These are phyloP conservation scores for Pleomassaria siparia DNA, from an alignment of 2,329 filamentous ascomycete genomes.

Conservation along the genomic window DNA sequence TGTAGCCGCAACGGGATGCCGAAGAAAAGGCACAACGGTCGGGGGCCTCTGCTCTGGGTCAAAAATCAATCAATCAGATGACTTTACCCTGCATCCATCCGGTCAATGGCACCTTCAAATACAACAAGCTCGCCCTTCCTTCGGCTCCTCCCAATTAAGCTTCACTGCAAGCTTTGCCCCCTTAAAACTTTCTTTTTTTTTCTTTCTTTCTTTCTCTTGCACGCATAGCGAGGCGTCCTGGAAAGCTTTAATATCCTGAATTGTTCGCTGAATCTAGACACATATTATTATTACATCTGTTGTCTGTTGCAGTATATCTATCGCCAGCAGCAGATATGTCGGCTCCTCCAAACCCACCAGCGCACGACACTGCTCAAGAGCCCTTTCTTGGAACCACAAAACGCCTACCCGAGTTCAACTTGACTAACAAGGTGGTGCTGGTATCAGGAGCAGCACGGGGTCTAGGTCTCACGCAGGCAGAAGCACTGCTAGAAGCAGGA, in stretches of 20 bases:
- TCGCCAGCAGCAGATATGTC: no score
- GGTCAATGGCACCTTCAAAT: conserved; percentile 1
- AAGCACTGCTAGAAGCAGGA: conserved; percentile 73
- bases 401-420: conserved; percentile 70
- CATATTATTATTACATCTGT: not conserved
- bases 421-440: conserved; percentile 69
- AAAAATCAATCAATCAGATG: conserved; percentile 3
- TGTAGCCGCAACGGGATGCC: conserved; percentile 7
- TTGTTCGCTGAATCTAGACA: not conserved
- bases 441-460: conserved; percentile 73
- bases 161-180: no score
- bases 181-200: no score
- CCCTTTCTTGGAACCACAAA: conserved; percentile 17
- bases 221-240: conserved; percentile 4
- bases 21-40: conserved; percentile 3
- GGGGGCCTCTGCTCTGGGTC: not conserved
- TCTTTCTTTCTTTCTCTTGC: not conserved
- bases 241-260: not conserved
- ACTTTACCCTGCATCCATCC: not conserved
- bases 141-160: not conserved
- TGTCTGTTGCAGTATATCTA: no score
- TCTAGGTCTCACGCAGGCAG: conserved; percentile 71
- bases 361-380: conserved; percentile 7
- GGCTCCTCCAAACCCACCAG: conserved; percentile 5
- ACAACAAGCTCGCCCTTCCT: not conserved